Conservation (phyloP, 257 asterid genomes). For the Solanum rostratum region DNA sequence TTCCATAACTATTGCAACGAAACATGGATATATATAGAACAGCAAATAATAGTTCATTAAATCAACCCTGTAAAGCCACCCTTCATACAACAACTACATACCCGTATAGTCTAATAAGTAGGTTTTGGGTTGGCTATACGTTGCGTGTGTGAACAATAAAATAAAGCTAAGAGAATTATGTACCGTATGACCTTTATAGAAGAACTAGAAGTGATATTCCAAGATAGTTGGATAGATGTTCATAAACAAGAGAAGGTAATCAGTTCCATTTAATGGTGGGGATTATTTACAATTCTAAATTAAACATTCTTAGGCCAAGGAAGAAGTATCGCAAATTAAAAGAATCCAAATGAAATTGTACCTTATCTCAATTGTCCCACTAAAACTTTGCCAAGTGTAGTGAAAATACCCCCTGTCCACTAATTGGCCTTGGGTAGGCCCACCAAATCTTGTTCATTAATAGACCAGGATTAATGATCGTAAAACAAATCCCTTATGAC, state of each 20-base stretch:
- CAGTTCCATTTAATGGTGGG: background rate
- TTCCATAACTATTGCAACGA: background rate
- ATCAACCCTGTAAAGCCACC: background rate
- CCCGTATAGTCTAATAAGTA: too few species aligned
- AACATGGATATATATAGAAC: background rate
- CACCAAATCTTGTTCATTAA: background rate
- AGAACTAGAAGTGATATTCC: background rate
- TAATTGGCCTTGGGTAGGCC: background rate
- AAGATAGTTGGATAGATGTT: background rate
- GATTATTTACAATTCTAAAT: background rate
- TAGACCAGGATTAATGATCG: background rate
- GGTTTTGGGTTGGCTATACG: too few species aligned
- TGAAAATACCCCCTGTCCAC: background rate
- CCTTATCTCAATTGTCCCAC: background rate
- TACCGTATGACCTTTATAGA: background rate
- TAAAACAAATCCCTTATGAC: too few species aligned
- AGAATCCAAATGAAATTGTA: background rate
- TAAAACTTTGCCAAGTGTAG: background rate
- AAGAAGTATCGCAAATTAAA: background rate
- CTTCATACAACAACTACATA: background rate
- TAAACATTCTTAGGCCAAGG: background rate
- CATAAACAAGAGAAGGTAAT: background rate
- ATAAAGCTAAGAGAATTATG: background rate
- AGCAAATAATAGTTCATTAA: background rate
- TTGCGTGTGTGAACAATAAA: background rate